Evolutionary conservation across 2,329 filamentous ascomycete species (phyloP).

Genomic region (Magnaporthiopsis incrustans): DNA sequence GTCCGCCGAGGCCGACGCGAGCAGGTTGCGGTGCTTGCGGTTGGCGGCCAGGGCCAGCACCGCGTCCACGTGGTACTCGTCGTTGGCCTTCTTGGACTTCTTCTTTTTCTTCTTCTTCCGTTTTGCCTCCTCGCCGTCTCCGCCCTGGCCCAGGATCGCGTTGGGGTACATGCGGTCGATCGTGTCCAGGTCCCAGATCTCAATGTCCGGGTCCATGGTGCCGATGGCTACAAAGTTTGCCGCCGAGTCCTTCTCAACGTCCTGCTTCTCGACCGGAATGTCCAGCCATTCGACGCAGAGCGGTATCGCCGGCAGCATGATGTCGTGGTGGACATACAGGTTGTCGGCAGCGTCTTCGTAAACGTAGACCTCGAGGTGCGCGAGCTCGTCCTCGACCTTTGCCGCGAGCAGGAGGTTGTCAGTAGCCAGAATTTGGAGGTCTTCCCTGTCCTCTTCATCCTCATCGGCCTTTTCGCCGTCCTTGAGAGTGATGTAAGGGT

Average conservation of each 20-base stretch:
- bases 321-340: conserved; percentile 97
- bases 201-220: conserved; percentile 97
- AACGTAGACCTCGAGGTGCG: conserved; percentile 92
- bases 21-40: conserved; percentile 83
- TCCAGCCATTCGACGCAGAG: conserved; percentile 95
- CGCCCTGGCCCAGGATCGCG: conserved; percentile 77
- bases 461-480: conserved; percentile 54
- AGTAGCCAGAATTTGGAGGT: conserved; percentile 83
- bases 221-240: conserved; percentile 94
- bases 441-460: conserved; percentile 86
- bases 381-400: conserved; percentile 94
- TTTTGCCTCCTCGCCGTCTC: conserved; percentile 41
- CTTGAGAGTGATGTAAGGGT: conserved; percentile 90
- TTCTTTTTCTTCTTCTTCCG: conserved; percentile 82
- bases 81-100: conserved; percentile 81
- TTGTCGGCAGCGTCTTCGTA: conserved; percentile 95
- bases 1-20: conserved; percentile 92
- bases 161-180: conserved; percentile 98
- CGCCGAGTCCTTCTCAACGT: conserved; percentile 51
- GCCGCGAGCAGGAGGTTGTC: conserved; percentile 90
- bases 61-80: conserved; percentile 88
- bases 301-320: conserved; percentile 96
- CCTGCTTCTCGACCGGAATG: conserved; percentile 70
- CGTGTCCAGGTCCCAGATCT: conserved; percentile 94
- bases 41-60: conserved; percentile 89